Evolutionary conservation across 805 yeast species (phyloP).

Genomic region (Candida krabiensis): DNA sequence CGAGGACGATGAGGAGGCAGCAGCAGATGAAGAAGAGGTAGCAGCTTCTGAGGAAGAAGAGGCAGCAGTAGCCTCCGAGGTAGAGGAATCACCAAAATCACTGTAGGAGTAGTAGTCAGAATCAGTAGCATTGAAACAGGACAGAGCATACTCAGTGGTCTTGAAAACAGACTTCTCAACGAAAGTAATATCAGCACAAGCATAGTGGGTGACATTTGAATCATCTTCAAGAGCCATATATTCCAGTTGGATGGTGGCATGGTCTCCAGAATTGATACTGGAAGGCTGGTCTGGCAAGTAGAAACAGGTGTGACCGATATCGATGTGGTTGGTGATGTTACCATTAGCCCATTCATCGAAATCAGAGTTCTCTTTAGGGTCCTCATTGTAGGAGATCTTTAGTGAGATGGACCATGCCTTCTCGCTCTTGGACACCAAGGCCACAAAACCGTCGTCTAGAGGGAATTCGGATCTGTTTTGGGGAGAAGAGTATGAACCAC

Average conservation of each 20-base stretch:
- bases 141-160: conserved; percentile 32
- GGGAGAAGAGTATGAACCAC: conserved; percentile 39
- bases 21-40: conserved; percentile 10
- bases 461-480: conserved; percentile 46
- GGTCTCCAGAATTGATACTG: conserved; percentile 36
- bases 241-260: conserved; percentile 45
- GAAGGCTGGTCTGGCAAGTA: conserved; percentile 44
- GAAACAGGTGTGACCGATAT: conserved; percentile 48
- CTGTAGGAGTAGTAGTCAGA: conserved; percentile 36
- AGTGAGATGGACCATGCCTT: conserved; percentile 40
- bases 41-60: conserved; percentile 12
- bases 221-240: conserved; percentile 44
- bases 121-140: conserved; percentile 44
- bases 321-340: conserved; percentile 39
- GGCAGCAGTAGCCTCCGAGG: conserved; percentile 27
- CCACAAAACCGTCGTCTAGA: conserved; percentile 45
- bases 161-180: conserved; percentile 43
- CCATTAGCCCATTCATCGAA: conserved; percentile 41
- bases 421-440: conserved; percentile 43
- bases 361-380: conserved; percentile 41
- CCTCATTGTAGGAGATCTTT: conserved; percentile 38
- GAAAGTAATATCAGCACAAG: conserved; percentile 45
- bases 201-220: conserved; percentile 42
- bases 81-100: conserved; percentile 28
- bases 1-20: conserved; percentile 15